phyloP scores from a whole-genome alignment of 2,329 filamentous ascomycete species.

The Cercospora berteroae region DNA sequence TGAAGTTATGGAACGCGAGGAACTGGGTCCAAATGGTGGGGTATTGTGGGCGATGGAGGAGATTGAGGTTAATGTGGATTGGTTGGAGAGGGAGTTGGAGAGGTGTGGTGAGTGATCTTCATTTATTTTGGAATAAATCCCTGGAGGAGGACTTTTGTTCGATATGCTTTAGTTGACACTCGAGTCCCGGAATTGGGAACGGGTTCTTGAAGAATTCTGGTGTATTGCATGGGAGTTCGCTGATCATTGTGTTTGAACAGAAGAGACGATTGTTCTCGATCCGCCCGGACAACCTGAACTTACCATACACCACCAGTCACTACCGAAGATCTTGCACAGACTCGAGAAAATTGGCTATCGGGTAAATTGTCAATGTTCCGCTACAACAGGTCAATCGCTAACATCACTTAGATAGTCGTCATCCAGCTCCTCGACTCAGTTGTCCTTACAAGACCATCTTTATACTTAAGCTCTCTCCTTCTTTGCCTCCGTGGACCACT shows the following conservation, averaged over 20 bases:
- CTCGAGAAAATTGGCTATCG: slow-evolving; percentile 89
- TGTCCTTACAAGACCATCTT: slow-evolving; percentile 84
- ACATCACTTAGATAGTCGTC: slow-evolving; percentile 70
- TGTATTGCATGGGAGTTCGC: neutral
- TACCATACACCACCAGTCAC: slow-evolving; percentile 89
- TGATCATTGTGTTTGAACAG: slow-evolving; percentile 37
- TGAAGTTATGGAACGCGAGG: slow-evolving; percentile 89
- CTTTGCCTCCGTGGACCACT: slow-evolving; percentile 94
- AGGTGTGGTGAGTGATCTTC: slow-evolving; percentile 41
- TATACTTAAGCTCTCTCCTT: slow-evolving; percentile 92
- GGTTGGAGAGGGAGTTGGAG: slow-evolving; percentile 78
- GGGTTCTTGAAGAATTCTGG: neutral
- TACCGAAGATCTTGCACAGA: slow-evolving; percentile 87
- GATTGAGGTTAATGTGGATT: slow-evolving; percentile 89
- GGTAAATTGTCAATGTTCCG: slow-evolving; percentile 53
- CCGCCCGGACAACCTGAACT: slow-evolving; percentile 96
- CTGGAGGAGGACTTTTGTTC: neutral
- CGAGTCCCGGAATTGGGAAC: neutral
- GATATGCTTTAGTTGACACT: neutral
- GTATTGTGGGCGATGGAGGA: slow-evolving; percentile 93
- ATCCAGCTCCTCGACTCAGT: slow-evolving; percentile 93
- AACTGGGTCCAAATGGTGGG: slow-evolving; percentile 87
- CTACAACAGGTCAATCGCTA: slow-evolving; percentile 37
- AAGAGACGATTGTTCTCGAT: slow-evolving; percentile 93
- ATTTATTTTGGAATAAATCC: neutral